These are phyloP conservation scores for Allium sativum DNA, from an alignment of 106 monocot genomes.

Conservation along the genomic window DNA sequence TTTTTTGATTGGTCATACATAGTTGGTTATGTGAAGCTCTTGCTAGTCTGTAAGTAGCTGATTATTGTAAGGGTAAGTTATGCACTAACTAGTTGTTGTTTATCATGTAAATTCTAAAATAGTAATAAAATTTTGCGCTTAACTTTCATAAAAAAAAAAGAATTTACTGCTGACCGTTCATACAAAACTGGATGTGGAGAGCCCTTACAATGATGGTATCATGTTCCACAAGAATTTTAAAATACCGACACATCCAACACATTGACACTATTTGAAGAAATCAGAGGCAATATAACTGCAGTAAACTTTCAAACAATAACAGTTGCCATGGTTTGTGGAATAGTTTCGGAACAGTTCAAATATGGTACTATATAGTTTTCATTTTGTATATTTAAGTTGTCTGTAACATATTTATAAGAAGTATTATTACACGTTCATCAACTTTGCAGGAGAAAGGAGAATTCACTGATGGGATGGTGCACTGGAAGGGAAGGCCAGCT, in stretches of 20 bases:
- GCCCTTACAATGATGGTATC: conserved; percentile 49
- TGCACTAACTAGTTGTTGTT: no score
- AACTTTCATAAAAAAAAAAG: no score
- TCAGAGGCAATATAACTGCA: conserved; percentile 21
- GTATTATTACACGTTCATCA: no score
- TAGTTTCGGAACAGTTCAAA: conserved; percentile 8
- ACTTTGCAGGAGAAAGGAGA: not conserved
- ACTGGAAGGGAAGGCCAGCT: conserved; percentile 25
- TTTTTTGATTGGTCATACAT: no score
- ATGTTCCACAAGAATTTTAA: conserved; percentile 39
- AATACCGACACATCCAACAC: conserved; percentile 19
- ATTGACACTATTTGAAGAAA: conserved; percentile 44
- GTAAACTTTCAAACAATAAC: conserved; percentile 29
- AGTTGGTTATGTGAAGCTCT: no score
- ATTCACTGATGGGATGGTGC: conserved; percentile 15
- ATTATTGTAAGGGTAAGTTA: no score
- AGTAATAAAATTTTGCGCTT: no score
- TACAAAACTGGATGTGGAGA: conserved; percentile 35
- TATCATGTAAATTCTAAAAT: no score
- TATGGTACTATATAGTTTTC: not conserved
- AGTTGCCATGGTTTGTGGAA: conserved; percentile 20
- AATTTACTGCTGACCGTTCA: no score
- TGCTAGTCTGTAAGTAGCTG: no score
- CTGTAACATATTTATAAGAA: no score
- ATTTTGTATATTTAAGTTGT: no score